Base-by-base conservation (phyloP, 352 stramenopile species). In the Pythium periplocum region DNA sequence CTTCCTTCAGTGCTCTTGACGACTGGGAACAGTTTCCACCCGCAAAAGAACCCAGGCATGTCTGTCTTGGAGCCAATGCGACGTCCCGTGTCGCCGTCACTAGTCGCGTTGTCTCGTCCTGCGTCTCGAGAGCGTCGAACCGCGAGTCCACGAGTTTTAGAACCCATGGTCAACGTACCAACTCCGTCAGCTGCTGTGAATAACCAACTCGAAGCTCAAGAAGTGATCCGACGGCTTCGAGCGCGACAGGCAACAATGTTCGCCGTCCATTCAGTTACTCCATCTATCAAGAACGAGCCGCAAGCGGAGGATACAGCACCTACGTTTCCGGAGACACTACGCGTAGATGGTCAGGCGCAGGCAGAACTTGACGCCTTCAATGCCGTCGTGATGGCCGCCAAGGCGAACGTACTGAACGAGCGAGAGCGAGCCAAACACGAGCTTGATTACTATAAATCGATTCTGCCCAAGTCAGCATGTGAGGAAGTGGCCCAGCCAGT, bases 331-430 rank as follows among this genome's bases (percentile, higher is more conserved):
- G 17, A 26, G 17, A 26, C 17, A 0, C 17, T 26, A 26, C 17
- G 17, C 17, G 17, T 26, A 26, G 60, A 68, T 17, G 7, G 50
- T 49, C n/a, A 63, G 53, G n/a, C 62, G 64, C 3, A 83, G 71
- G 63, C 67, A 0, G 73, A 84, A 31, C 66, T 87, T 7, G 78
- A 78, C 3, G 37, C 70, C 30, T 89, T 89, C 55, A 72, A 87
- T 53, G 45, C 48, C 6, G 54, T 89, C n/a, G 66, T 89, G 4
- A 57, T 55, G 12, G 47, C 66, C n/a, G 74, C 69, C 3, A 84
- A 73, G 42, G 53, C 62, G 39, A 52, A 48, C n/a, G 68, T 78
- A 3, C 59, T 53, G 12, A 57, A 60, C 5, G 66, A 81, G 17
- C 61, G 61, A 36, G 59, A 38, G 4, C 65, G 66, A 11, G 74